These are phyloP conservation scores for Fragilaria crotonensis DNA, from an alignment of 108 stramenopile genomes.

Conservation along the genomic window DNA sequence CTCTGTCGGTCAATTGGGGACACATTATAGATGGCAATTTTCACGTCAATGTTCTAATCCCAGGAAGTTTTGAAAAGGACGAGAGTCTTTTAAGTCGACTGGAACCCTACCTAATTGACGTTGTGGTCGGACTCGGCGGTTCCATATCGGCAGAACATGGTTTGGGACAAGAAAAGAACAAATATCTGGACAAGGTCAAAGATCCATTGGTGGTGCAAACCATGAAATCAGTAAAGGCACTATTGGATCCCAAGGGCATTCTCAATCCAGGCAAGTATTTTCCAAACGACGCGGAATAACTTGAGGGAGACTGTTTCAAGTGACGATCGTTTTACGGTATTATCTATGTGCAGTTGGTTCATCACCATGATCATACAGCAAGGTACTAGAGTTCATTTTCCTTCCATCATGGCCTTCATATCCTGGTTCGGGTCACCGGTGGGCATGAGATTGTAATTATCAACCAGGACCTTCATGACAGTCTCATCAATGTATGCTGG, in stretches of 20 bases:
- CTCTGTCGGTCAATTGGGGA: constrained; percentile 27
- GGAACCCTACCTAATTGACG: constrained; percentile 71
- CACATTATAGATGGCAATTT: constrained; percentile 86
- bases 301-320: too few relatives aligned
- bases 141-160: constrained; percentile 99
- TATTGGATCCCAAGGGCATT: constrained; percentile 76
- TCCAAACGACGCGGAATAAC: constrained; percentile 34
- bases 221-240: constrained; percentile 49
- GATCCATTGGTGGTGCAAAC: constrained; percentile 28
- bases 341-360: too few relatives aligned
- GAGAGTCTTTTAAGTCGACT: constrained; percentile 26
- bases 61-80: constrained; percentile 39
- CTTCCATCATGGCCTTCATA: constrained; percentile 51
- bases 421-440: constrained; percentile 50
- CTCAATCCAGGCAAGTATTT: constrained; percentile 82
- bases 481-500: constrained; percentile 69
- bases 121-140: constrained; percentile 65
- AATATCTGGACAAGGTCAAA: constrained; percentile 40
- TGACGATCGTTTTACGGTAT: too few relatives aligned
- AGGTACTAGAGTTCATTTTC: constrained; percentile 44
- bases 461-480: constrained; percentile 46
- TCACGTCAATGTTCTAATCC: constrained; percentile 85
- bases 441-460: constrained; percentile 66
- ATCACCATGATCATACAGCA: too few relatives aligned
- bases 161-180: constrained; percentile 86